Evolutionary conservation across 2,329 filamentous ascomycete species (phyloP), one percentile per base, ranked within the genome.

Genomic region (Penicillium brevicompactum): DNA sequence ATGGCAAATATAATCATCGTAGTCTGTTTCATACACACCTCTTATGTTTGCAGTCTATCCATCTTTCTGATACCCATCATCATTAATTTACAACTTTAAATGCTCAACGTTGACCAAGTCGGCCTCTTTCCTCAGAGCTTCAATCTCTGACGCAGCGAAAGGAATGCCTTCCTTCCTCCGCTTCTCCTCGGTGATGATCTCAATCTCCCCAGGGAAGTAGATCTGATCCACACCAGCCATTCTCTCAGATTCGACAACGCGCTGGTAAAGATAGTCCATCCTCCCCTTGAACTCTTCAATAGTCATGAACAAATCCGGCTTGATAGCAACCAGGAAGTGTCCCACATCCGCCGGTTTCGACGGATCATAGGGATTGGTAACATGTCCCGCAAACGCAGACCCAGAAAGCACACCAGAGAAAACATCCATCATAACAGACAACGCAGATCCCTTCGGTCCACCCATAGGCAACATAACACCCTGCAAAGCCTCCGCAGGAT

Each of bases 381-480:
- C 90, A 65, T 89, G 80, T 0, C 90, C 90, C 0, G 89, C 91
- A 72, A 91, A 94, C 0, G 89, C 89, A 31, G 86, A 87, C 0
- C 90, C 90, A 0, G 88, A 91, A 0, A 94, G 63, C n/a, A 78
- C 77, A 1, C 90, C 90, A 0, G 89, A 92, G 68, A 94, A 93
- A 2, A 95, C 88, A 67, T 94, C 90, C 91, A 94, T 94, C 88
- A 92, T 93, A 52, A 94, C 84, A 0, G 88, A 78, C 40, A 94
- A 71, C 0, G 83, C 91, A 2, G 87, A 90, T 0, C 91, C 91
- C 71, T 94, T 94, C 0, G 90, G 89, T 0, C 91, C 90, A 2
- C 90, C 90, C 88, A 94, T 92, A 0, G 90, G 90, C 18, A 93
- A 75, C 90, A 94, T 93, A 3, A 92, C 88, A 1, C 90, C 90